Evolutionary conservation across 345 rosid species (phyloP).

Genomic region (Eucalyptus polyanthemos): DNA sequence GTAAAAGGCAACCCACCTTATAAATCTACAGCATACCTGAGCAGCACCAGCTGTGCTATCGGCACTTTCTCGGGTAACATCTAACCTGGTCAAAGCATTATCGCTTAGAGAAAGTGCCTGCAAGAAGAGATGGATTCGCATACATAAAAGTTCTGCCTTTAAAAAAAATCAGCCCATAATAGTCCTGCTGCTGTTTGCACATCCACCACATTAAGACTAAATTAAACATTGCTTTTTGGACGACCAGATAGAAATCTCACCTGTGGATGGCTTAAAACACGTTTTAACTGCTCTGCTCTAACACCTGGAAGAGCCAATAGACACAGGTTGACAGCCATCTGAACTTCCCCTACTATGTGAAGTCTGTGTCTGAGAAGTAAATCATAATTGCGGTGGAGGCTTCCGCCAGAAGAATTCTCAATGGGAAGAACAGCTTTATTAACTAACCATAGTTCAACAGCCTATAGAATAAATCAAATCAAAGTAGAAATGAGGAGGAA

Average conservation of each 20-base stretch:
- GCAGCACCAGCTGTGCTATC: constrained; percentile 44
- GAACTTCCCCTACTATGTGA: constrained; percentile 51
- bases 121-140: background rate
- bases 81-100: constrained; percentile 15
- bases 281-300: constrained; percentile 29
- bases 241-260: constrained; percentile 1
- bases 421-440: constrained; percentile 57
- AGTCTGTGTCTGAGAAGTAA: constrained; percentile 54
- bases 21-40: constrained; percentile 10
- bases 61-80: constrained; percentile 25
- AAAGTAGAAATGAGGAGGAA: background rate
- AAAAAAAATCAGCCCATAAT: background rate
- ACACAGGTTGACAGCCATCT: constrained; percentile 30
- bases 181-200: background rate
- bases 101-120: constrained; percentile 43
- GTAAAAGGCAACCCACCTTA: background rate
- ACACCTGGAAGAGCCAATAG: constrained; percentile 44
- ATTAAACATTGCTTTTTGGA: background rate
- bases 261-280: constrained; percentile 55
- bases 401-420: constrained; percentile 45
- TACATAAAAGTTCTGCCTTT: background rate
- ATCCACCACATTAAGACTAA: background rate
- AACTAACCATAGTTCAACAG: constrained; percentile 45
- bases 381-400: constrained; percentile 54
- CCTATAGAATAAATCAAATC: constrained; percentile 11